phyloP scores from a whole-genome alignment of 1,284 basidiomycete species.

The Ceratobasidium sp. region DNA sequence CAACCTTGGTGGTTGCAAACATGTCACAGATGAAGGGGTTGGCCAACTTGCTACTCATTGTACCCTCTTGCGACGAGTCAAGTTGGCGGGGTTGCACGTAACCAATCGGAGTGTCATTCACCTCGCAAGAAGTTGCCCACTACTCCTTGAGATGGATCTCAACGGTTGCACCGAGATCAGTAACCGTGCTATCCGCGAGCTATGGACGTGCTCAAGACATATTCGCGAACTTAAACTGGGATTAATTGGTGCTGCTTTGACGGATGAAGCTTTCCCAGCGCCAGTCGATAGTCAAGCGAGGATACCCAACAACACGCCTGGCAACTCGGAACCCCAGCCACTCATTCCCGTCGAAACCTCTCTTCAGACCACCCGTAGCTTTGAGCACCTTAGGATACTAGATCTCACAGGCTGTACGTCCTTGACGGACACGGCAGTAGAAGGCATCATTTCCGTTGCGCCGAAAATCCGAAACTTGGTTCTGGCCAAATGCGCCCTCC shows the following conservation, averaged over 20 bases:
- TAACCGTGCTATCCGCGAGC: slow-evolving; percentile 82
- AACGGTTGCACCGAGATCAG: slow-evolving; percentile 86
- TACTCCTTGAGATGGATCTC: slow-evolving; percentile 95
- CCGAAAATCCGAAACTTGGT: slow-evolving; percentile 94
- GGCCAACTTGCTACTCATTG: slow-evolving; percentile 82
- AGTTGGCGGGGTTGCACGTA: slow-evolving; percentile 84
- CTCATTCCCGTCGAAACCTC: slow-evolving; percentile 56
- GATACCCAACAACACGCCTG: slow-evolving; percentile 65
- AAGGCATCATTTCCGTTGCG: slow-evolving; percentile 89
- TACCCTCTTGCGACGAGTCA: slow-evolving; percentile 87
- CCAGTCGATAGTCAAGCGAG: slow-evolving; percentile 56
- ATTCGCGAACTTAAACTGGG: slow-evolving; percentile 94
- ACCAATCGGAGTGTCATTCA: slow-evolving; percentile 86
- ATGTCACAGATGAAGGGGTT: slow-evolving; percentile 85
- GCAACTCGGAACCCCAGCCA: slow-evolving; percentile 50
- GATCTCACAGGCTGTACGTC: slow-evolving; percentile 89
- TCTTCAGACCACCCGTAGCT: slow-evolving; percentile 74
- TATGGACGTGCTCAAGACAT: slow-evolving; percentile 84
- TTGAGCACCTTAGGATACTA: slow-evolving; percentile 89
- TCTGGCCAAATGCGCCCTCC: slow-evolving; percentile 87
- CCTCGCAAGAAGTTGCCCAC: slow-evolving; percentile 85
- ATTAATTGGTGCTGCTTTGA: slow-evolving; percentile 78
- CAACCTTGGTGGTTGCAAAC: slow-evolving; percentile 89
- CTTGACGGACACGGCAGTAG: slow-evolving; percentile 90
- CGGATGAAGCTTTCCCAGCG: slow-evolving; percentile 89